phyloP scores from a whole-genome alignment of 805 yeast species.

The Saturnispora silvae region DNA sequence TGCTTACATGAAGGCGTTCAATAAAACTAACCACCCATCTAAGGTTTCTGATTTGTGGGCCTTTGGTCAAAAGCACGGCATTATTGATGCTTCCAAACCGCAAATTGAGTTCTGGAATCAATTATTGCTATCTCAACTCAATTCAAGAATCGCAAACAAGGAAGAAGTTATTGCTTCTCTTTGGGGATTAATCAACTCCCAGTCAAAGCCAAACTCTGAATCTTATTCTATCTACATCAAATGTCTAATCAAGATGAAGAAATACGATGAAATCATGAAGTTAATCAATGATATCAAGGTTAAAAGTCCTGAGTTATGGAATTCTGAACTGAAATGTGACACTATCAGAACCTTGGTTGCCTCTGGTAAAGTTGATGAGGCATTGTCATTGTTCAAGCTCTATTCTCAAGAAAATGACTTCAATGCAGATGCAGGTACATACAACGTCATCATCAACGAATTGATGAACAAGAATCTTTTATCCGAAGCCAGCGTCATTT shows the following conservation, averaged over 20 bases:
- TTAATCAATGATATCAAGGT: conserved; percentile 26
- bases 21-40: conserved; percentile 8
- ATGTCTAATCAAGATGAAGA: conserved; percentile 33
- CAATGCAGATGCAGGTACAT: conserved; percentile 36
- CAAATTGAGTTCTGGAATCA: conserved; percentile 45
- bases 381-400: conserved; percentile 22
- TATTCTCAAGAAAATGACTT: conserved; percentile 24
- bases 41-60: conserved; percentile 11
- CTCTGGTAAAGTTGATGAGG: conserved; percentile 31
- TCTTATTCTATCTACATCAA: conserved; percentile 39
- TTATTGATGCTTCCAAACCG: conserved; percentile 15
- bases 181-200: conserved; percentile 21
- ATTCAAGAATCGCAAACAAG: conserved; percentile 18
- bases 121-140: conserved; percentile 30
- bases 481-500: conserved; percentile 37
- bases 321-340: conserved; percentile 33
- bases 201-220: conserved; percentile 34
- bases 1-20: conserved; percentile 13
- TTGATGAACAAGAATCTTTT: conserved; percentile 31
- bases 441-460: conserved; percentile 40
- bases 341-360: conserved; percentile 35
- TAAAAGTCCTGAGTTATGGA: conserved; percentile 25
- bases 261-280: conserved; percentile 33
- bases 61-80: conserved; percentile 5
- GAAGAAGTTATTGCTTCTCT: conserved; percentile 31